Conservation (phyloP, 148 eudicot genomes). For the Talinum fruticosum region DNA sequence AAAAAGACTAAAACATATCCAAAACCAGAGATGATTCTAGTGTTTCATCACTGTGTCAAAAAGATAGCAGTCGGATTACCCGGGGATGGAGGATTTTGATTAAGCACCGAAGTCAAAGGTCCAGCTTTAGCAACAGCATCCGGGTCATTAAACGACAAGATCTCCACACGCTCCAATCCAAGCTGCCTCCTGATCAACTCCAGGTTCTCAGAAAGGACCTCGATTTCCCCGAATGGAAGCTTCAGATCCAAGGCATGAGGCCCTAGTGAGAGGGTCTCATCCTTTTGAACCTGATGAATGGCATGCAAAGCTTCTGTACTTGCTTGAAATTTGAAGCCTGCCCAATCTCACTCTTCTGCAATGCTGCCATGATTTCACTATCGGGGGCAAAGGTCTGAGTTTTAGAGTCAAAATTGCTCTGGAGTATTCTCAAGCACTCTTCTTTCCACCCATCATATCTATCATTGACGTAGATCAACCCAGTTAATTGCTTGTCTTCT, state of each 20-base stretch:
- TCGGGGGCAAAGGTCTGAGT: constrained; percentile 65
- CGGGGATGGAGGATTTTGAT: constrained; percentile 80
- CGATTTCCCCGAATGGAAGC: constrained; percentile 80
- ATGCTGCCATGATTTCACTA: constrained; percentile 52
- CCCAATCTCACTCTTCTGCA: constrained; percentile 58
- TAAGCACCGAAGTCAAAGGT: constrained; percentile 39
- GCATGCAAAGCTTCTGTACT: constrained; percentile 80
- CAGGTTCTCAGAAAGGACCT: constrained; percentile 60
- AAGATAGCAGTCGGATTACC: constrained; percentile 84
- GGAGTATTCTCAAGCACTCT: constrained; percentile 70
- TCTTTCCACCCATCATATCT: constrained; percentile 84
- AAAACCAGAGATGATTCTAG: neutral
- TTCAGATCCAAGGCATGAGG: constrained; percentile 73
- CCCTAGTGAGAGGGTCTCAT: constrained; percentile 66
- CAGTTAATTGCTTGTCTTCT: constrained; percentile 45
- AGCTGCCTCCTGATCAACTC: constrained; percentile 70
- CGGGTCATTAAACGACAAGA: constrained; percentile 47
- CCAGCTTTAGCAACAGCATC: constrained; percentile 60
- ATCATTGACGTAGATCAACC: constrained; percentile 73
- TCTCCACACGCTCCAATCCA: constrained; percentile 57
- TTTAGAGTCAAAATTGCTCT: constrained; percentile 42
- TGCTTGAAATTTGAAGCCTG: constrained; percentile 57
- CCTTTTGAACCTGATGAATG: constrained; percentile 85
- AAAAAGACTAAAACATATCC: constrained; percentile 4
- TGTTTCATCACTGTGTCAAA: constrained; percentile 25